These are phyloP conservation scores for Gastrolobium villosum DNA, from an alignment of 306 rosid species.

Conservation along the genomic window DNA sequence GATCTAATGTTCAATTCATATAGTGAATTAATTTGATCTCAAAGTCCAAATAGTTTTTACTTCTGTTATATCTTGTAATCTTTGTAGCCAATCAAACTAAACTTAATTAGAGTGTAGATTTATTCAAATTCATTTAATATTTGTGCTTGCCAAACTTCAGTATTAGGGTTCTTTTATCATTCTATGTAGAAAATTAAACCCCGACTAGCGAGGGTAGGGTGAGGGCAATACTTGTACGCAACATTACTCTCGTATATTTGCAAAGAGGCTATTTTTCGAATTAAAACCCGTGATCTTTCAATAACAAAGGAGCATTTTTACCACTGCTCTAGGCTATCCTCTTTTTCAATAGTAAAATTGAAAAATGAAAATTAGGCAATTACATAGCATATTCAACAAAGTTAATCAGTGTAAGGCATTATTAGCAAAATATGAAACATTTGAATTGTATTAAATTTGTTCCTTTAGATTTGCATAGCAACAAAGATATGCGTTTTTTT, in stretches of 20 bases:
- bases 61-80: neutral
- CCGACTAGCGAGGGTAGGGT: too few species aligned
- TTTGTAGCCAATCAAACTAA: too few species aligned
- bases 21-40: neutral
- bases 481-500: neutral
- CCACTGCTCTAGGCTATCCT: too few species aligned
- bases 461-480: conserved; percentile 1
- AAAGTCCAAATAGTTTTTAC: neutral
- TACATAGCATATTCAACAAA: neutral
- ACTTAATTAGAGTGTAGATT: too few species aligned
- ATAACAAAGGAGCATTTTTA: too few species aligned
- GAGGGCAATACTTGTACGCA: too few species aligned
- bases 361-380: neutral
- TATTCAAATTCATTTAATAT: too few species aligned
- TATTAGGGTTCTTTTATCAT: neutral
- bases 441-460: neutral
- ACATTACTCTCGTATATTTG: too few species aligned
- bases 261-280: too few species aligned
- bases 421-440: neutral
- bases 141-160: neutral
- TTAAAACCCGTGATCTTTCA: too few species aligned
- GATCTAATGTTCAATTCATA: neutral
- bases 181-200: neutral
- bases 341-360: too few species aligned
- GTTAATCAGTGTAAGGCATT: neutral